A percentile compares a stretch with the other conserved stretches of the same genome.
Evolutionary conservation across 768 basidiomycete genomes (phyloP).

Genomic region (Hydnomerulius pinastri): DNA sequence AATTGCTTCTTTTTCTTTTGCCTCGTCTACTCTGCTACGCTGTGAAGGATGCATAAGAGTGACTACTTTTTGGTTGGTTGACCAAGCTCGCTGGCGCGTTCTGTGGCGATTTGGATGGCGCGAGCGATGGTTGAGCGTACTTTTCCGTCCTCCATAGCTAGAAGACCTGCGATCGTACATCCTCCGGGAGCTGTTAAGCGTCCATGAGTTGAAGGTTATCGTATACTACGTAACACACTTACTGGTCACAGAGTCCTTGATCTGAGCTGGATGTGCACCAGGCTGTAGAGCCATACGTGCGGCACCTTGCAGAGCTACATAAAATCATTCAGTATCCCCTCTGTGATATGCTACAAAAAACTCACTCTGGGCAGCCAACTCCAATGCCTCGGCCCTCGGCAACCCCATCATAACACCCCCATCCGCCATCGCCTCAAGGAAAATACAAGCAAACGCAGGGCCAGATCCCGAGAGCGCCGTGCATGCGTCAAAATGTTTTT

Average conservation of each 20-base stretch:
- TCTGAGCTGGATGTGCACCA: conserved; percentile 90
- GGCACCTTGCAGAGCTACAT: conserved; percentile 88
- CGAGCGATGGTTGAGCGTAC: conserved; percentile 94
- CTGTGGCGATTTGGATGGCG: conserved; percentile 91
- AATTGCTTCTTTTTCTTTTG: too few species aligned
- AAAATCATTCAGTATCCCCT: neutral
- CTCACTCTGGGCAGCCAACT: conserved; percentile 94
- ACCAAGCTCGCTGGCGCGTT: conserved; percentile 83
- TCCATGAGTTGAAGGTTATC: conserved; percentile 2
- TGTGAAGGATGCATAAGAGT: neutral
- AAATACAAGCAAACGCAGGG: conserved; percentile 95
- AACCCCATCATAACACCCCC: conserved; percentile 99
- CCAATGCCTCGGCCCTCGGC: conserved; percentile 89
- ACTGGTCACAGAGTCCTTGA: conserved; percentile 99
- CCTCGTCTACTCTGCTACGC: neutral
- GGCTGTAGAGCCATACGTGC: conserved; percentile 92
- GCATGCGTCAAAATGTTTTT: conserved; percentile 98
- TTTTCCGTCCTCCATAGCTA: conserved; percentile 91
- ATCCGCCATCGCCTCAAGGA: conserved; percentile 98
- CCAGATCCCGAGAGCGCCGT: conserved; percentile 96
- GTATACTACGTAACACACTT: conserved; percentile 30
- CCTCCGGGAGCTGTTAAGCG: conserved; percentile 84
- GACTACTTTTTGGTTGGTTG: conserved; percentile 58
- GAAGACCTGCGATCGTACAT: conserved; percentile 95
- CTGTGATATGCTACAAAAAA: conserved; percentile 5